Evolutionary conservation across 352 stramenopile species (phyloP), one percentile per base, ranked within the genome.

Genomic region (Phytophthora capsici): DNA sequence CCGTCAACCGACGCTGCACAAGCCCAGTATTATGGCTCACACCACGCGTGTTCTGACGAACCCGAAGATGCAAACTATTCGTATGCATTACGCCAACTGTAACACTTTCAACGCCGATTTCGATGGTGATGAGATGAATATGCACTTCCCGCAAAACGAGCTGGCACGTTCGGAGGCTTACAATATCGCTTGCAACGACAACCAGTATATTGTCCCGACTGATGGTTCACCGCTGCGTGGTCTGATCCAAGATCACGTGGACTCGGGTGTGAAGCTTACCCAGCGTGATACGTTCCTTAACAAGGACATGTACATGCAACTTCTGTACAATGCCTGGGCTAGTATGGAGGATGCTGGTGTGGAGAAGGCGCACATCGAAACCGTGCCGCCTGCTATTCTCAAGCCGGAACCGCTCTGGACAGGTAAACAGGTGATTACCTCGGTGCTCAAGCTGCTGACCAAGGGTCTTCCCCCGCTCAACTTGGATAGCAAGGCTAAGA

Each of bases 81-180:
- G 98, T 47, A 99, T 99, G 97, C 97, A 99, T 85, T 99, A 99
- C 75, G 97, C 97, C 32, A 99, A 99, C 85, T 99, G 98, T 86
- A 99, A 99, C 83, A 99, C 98, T 38, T 99, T 99, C 90, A 99
- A 99, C 83, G 98, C 98, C 34, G 98, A 99, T 85, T 99, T 99
- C 72, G 98, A 99, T 79, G 98, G 98, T 64, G 98, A 99, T 78
- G 98, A 99, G 87, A 99, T 99, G 89, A 99, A 99, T 84, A 98
- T 99, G 82, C 98, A 99, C 78, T 99, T 99, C 60, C 98, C 98
- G 20, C 98, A 99, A 80, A 99, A 96, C 77, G 95, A 99, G 67
- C 71, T 99, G 17, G 97, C 95, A n/a, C 86, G 96, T 17, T 94
- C 97, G 0, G 98, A 99, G 70, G 96, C 97, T 1, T 97, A 99